Conservation (phyloP, 768 basidiomycete species). For the Leccinellum albellum region DNA sequence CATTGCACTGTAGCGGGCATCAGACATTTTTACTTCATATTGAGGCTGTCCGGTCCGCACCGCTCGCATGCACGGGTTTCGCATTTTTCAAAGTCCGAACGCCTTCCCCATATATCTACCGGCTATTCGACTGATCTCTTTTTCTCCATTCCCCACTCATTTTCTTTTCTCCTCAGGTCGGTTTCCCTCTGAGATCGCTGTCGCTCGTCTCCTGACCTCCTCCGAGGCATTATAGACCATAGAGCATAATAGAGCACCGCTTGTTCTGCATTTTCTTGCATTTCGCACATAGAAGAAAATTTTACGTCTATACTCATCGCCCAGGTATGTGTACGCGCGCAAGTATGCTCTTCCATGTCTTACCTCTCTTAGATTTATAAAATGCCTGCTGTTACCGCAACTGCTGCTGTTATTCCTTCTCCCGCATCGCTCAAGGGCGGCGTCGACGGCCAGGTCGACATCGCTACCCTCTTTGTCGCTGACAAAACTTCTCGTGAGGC, state of each 20-base stretch:
- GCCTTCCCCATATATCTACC: conserved; percentile 15
- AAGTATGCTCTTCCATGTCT: neutral
- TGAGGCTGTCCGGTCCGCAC: conserved; percentile 9
- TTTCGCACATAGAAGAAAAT: conserved; percentile 34
- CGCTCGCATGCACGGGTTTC: neutral
- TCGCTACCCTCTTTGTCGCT: conserved; percentile 72
- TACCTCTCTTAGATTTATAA: conserved; percentile 44
- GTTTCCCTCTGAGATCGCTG: neutral
- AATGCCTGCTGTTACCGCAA: conserved; percentile 80
- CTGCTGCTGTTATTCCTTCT: conserved; percentile 51
- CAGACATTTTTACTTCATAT: conserved; percentile 13
- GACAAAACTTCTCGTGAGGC: conserved; percentile 81
- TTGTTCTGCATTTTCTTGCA: conserved; percentile 51
- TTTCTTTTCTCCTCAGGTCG: conserved; percentile 27
- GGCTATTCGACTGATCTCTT: neutral
- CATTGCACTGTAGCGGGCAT: conserved; percentile 11
- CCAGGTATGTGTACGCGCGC: conserved; percentile 38
- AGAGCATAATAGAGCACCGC: conserved; percentile 59
- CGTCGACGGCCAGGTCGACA: conserved; percentile 62
- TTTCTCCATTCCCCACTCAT: conserved; percentile 31
- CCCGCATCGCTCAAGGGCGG: conserved; percentile 73
- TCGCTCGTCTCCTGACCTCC: conserved; percentile 3
- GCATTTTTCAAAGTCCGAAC: conserved; percentile 34
- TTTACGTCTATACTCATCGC: conserved; percentile 29
- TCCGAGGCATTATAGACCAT: conserved; percentile 38